These are phyloP conservation scores for Mrakia hoshinonis DNA, from an alignment of 768 basidiomycete genomes.

Conservation along the genomic window DNA sequence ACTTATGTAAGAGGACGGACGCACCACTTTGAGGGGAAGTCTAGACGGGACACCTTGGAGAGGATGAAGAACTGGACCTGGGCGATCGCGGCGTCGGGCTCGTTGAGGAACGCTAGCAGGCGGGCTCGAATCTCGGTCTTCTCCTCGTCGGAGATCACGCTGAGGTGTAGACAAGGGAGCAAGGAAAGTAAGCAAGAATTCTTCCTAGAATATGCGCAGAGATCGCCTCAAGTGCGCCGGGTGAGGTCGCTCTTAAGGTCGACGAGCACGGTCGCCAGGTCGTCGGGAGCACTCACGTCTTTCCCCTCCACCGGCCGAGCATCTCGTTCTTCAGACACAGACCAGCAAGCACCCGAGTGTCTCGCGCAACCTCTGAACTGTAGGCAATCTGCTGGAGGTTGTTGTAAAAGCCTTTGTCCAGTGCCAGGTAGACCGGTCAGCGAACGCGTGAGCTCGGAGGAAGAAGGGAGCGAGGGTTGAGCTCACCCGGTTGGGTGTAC, in stretches of 20 bases:
- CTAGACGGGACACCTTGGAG: conserved; percentile 9
- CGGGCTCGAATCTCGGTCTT: background rate
- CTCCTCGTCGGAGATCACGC: conserved; percentile 16
- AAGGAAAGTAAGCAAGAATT: background rate
- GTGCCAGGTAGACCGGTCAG: background rate
- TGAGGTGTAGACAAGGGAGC: background rate
- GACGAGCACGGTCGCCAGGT: too few species aligned
- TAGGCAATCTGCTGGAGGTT: conserved; percentile 15
- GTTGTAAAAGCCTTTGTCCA: background rate
- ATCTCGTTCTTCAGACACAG: conserved; percentile 25
- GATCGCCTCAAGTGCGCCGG: too few species aligned
- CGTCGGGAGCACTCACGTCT: background rate
- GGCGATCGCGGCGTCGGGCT: background rate
- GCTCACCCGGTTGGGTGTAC: background rate
- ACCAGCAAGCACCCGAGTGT: conserved; percentile 16
- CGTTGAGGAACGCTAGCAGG: conserved; percentile 6
- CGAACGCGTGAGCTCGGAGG: background rate
- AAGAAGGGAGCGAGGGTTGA: background rate
- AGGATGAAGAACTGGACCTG: conserved; percentile 25
- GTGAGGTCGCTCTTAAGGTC: too few species aligned
- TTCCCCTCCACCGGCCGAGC: conserved; percentile 16
- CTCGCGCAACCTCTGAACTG: conserved; percentile 4
- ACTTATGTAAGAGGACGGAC: background rate
- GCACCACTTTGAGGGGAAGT: conserved; percentile 17
- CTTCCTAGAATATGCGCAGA: too few species aligned